Base-by-base conservation (phyloP, 2,329 filamentous ascomycete genomes). In the Amauroascus verrucosus region DNA sequence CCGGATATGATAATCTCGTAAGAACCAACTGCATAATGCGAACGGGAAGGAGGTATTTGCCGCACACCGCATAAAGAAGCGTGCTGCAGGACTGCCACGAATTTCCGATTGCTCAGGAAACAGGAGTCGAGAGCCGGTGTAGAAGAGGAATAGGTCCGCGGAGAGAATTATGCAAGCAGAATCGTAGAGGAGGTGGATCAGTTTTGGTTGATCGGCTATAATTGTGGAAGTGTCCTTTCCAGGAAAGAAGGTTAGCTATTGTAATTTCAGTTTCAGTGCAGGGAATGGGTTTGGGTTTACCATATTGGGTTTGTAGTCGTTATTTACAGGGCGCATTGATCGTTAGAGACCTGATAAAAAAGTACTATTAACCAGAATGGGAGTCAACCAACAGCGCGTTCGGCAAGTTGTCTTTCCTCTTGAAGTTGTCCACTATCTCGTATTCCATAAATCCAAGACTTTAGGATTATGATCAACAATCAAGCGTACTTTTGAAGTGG, bases 1-100 rank as follows among this genome's bases (percentile, higher is more conserved):
- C 3, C 57, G 56, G 38, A 57, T 57, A 40, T 56, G 57, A 43
- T 56, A 53, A 28, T 49, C 55, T 9, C 54, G 53, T n/a, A 57
- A 38, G 14, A 54, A 24, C 56, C 56, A 54, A n/a, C 49, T 30
- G 32, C 35, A 46, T 28, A 56, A 37, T 11, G 45, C 44, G 38
- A 53, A 53, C 6, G 48, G 53, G 43, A 56, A 54, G 18, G 50
- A 30, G 35, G 52, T 47, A 35, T 53, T 50, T 14, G 40, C 51
- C 20, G 53, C 44, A 28, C 32, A 33, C n/a, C 55, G 55, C 40
- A 53, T 48, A 35, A 57, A 57, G 48, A 54, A 57, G 48, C 56
- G 56, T 14, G 54, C 51, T 26, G 54, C 51, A 13, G 54, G 22
- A 43, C 51, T 56, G 16, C 48, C 33, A 16, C 48, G 51, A 30